These are phyloP conservation scores for Cicer bijugum DNA, from an alignment of 306 rosid genomes.

Conservation along the genomic window DNA sequence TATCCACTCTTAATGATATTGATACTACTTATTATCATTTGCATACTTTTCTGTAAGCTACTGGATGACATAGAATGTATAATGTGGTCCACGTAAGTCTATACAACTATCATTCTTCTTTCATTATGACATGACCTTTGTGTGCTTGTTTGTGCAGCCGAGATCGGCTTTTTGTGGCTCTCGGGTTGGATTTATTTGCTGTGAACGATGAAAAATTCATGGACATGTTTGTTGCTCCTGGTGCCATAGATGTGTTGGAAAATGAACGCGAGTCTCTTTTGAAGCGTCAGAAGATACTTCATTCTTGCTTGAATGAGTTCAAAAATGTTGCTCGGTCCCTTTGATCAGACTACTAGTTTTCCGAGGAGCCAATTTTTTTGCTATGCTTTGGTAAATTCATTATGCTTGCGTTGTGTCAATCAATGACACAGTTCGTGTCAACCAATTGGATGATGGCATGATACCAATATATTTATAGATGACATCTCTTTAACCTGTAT, in stretches of 20 bases:
- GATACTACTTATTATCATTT: not conserved
- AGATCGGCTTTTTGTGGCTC: conserved; percentile 77
- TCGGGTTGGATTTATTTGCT: conserved; percentile 86
- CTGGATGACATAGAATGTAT: conserved; percentile 7
- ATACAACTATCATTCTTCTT: conserved; percentile 18
- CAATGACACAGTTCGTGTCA: conserved; percentile 15
- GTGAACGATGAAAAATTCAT: conserved; percentile 89
- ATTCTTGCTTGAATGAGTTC: conserved; percentile 87
- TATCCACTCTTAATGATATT: not conserved
- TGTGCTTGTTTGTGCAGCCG: conserved; percentile 62
- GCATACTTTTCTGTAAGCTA: conserved; percentile 14
- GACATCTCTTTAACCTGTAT: conserved; percentile 14
- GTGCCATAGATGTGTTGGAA: conserved; percentile 74
- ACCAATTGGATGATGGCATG: conserved; percentile 30
- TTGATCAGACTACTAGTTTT: conserved; percentile 44
- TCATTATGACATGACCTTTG: not conserved
- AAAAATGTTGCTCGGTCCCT: conserved; percentile 74
- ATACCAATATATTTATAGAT: conserved; percentile 28
- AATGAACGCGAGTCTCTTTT: conserved; percentile 70
- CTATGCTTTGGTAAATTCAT: conserved; percentile 14
- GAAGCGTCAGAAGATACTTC: conserved; percentile 85
- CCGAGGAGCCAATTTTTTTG: conserved; percentile 30
- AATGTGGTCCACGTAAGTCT: conserved; percentile 8
- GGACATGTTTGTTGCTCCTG: conserved; percentile 97
- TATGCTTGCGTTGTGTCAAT: conserved; percentile 9